phyloP scores from a whole-genome alignment of 2,329 filamentous ascomycete species.

The Colletotrichum salicis region DNA sequence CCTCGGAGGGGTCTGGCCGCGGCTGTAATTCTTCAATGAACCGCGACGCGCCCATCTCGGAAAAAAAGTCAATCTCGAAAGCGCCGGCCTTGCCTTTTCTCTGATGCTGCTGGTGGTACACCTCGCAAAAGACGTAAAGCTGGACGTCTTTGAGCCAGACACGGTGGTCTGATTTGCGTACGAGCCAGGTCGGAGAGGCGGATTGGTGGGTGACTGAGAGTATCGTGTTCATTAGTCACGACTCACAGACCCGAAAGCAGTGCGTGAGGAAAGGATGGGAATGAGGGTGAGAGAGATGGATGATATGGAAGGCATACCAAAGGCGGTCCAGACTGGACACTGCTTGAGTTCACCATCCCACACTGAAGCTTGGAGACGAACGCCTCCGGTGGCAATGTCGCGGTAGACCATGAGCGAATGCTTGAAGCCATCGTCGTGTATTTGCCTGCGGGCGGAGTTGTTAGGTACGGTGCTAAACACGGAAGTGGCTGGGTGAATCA shows the following conservation, averaged over 20 bases:
- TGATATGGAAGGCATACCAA: conserved; percentile 54
- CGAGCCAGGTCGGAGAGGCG: conserved; percentile 61
- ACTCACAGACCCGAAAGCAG: background rate
- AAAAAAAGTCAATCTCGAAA: conserved; percentile 63
- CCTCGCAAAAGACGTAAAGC: conserved; percentile 68
- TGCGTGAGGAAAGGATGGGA: background rate
- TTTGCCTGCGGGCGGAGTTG: conserved; percentile 53
- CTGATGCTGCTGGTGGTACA: conserved; percentile 64
- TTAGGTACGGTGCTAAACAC: background rate
- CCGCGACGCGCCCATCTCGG: conserved; percentile 50
- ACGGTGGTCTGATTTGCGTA: conserved; percentile 56
- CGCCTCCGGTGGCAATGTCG: conserved; percentile 58
- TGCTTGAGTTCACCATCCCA: conserved; percentile 63
- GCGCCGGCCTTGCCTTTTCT: conserved; percentile 58
- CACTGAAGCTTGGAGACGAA: conserved; percentile 67
- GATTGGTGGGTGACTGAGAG: conserved; percentile 63
- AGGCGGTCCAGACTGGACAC: conserved; percentile 73
- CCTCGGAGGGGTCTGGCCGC: background rate
- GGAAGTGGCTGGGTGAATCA: background rate
- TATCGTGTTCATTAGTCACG: background rate
- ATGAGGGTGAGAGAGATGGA: background rate
- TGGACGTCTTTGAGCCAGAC: conserved; percentile 66
- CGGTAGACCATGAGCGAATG: conserved; percentile 66
- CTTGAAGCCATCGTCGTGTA: conserved; percentile 64
- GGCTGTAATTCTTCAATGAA: conserved; percentile 55